Evolutionary conservation across 1,139 yeast genomes (phyloP), one percentile per base, ranked within the genome.

Genomic region (Pichia sp.): DNA sequence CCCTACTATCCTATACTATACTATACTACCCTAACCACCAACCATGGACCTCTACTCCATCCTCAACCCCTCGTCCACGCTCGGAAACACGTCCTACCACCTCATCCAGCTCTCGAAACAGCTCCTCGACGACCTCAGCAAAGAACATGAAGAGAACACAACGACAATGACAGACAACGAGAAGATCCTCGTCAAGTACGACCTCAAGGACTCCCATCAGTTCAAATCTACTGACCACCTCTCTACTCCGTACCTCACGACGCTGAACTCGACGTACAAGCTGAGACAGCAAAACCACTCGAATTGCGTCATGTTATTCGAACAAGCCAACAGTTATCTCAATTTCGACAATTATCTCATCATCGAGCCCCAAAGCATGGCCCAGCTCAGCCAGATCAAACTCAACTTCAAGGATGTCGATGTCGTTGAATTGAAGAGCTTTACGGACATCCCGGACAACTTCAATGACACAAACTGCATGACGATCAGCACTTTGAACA

Each of bases 201-300:
- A 32, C 4, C 11, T 41, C 7, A 12, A 28, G 4, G 20, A 36
- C 8, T 4, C 28, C n/a, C 24, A 18, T 9, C 44, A 46, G n/a
- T 30, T 51, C 11, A 51, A 51, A 28, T 47, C 54, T 14, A 21
- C 11, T n/a, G 20, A 31, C 5, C 8, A 9, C 8, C 11, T 19
- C 4, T 37, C 46, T 10, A 22, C 53, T 4, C 51, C 50, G 8
- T 51, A 28, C 31, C 21, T 51, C 8, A 47, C 47, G 3, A 77
- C 94, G 1, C 59, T 67, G 9, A 56, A 68, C 35, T 65, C 71
- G 46, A 85, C 96, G 0, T 89, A 80, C 77, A 72, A 72, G 46
- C 61, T 90, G 19, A 74, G 91, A 41, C 91, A 85, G 58, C 83
- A 87, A 72, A 87, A 88, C 62, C 97, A 91, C 64, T 86, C 96